Evolutionary conservation across 208 protist species (phyloP).

Genomic region (Herpetomonas samuelpessoai): DNA sequence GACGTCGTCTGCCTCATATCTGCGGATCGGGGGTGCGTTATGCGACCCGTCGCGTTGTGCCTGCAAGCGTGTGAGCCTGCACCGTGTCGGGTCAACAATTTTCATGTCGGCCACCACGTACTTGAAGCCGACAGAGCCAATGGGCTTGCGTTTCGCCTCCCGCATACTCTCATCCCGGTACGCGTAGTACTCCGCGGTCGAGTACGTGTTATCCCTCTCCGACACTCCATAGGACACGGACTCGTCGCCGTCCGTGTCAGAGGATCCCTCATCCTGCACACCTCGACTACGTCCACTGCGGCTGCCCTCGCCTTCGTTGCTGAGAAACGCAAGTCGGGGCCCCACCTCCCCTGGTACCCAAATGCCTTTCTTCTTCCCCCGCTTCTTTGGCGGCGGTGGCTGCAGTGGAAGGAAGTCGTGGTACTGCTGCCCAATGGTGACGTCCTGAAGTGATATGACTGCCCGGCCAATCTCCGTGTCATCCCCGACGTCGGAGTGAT

Average conservation of each 20-base stretch:
- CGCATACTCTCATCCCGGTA: neutral
- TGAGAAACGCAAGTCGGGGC: no score
- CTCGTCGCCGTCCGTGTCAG: neutral
- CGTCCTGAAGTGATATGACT: constrained; percentile 44
- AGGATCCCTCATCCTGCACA: neutral
- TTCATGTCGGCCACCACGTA: constrained; percentile 68
- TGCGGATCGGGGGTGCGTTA: neutral
- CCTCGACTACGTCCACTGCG: neutral
- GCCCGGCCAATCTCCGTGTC: constrained; percentile 66
- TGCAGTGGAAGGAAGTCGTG: constrained; percentile 66
- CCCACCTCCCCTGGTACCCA: no score
- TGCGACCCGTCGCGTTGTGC: neutral
- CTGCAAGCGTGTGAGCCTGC: constrained; percentile 25
- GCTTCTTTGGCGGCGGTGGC: constrained; percentile 7
- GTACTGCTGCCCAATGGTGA: constrained; percentile 44
- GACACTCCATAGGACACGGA: neutral
- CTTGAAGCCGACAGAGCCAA: constrained; percentile 74
- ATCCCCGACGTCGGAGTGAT: constrained; percentile 50
- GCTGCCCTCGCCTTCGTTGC: no score
- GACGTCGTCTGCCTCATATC: neutral
- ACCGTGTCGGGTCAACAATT: constrained; percentile 50
- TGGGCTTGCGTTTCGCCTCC: constrained; percentile 4
- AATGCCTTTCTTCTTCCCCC: neutral
- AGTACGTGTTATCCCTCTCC: neutral
- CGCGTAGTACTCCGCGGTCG: neutral